Evolutionary conservation across 129 eudicot species (phyloP), one percentile per base, ranked within the genome.

Genomic region (sunflower (Helianthus annuus)): DNA sequence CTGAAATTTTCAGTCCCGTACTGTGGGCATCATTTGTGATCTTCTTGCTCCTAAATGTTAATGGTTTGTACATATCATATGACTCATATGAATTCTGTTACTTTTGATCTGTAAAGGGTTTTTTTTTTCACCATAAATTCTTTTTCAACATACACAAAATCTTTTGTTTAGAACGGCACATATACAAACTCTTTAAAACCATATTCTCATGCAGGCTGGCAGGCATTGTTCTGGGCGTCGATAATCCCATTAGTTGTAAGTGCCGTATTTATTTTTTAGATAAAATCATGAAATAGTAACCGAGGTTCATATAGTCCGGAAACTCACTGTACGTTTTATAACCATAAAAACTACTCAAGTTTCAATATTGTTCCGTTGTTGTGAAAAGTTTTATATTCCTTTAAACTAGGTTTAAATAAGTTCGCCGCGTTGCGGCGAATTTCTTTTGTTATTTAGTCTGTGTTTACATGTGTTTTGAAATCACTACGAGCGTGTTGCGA

Each of bases 21-120:
- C 73, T 95, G 27, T 95, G 99, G 99, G 90, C 84, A 68, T 88
- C 99, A 5, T 95, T 95, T 68, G 92, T 95, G 76, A 77, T 95
- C 76, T 95, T 86, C 82, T 83, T 95, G 91, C 96, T 95, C 80
- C 80, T 95, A 52, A 95, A 95, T 66, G 92, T 95, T 59, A 72
- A 70, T 13, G 94, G 94, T 88, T 56, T 42, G 86, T 65, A 19
- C 54, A 76, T 48, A 68, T 45, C 54, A 76, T 48, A 68, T 45
- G 59, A 34, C 14, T 17, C 69, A 68, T 34, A 49, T 5, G 5
- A 17, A 1, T 53, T 9, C 53, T 12, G 72, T 54, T 27, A 10
- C 29, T 17, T n/a, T 3, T 10, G 2, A 38, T 8, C 1, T 11
- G 39, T 14, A 52, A 9, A 22, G 2, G 32, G 22, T 27, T 17